These are phyloP conservation scores for Suillus alpinus DNA, from an alignment of 768 basidiomycete species.

Conservation along the genomic window DNA sequence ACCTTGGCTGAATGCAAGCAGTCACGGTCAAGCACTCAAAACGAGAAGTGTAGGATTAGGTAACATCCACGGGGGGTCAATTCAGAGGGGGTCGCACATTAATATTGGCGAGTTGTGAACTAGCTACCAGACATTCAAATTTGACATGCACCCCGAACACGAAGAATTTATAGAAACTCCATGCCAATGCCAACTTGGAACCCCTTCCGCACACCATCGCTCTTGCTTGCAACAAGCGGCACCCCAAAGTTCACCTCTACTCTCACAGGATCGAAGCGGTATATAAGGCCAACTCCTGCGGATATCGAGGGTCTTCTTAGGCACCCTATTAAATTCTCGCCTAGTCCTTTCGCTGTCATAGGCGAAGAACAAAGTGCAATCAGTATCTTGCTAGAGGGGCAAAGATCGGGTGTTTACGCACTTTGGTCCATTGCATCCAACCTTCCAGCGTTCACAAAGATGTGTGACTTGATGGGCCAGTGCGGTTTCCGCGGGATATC, in stretches of 20 bases:
- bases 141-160: neutral
- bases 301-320: slow-evolving; percentile 66
- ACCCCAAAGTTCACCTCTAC: slow-evolving; percentile 87
- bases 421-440: slow-evolving; percentile 60
- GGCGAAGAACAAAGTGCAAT: neutral
- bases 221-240: slow-evolving; percentile 66
- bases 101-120: neutral
- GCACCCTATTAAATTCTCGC: slow-evolving; percentile 38
- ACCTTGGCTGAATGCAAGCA: neutral
- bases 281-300: slow-evolving; percentile 80
- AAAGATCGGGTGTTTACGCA: slow-evolving; percentile 30
- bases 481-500: slow-evolving; percentile 67
- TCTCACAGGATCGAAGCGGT: slow-evolving; percentile 79
- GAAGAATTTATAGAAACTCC: slow-evolving; percentile 57
- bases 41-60: neutral
- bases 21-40: neutral
- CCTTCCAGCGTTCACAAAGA: slow-evolving; percentile 79
- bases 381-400: slow-evolving; percentile 13
- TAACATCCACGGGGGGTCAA: neutral
- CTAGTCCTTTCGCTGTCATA: slow-evolving; percentile 34
- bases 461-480: slow-evolving; percentile 86
- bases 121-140: neutral
- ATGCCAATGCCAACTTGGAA: slow-evolving; percentile 80
- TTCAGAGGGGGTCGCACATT: neutral
- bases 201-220: slow-evolving; percentile 67